Evolutionary conservation across 495 filamentous ascomycete genomes (phyloP), one percentile per base, ranked within the genome.

Genomic region (Xylaria telfairii): DNA sequence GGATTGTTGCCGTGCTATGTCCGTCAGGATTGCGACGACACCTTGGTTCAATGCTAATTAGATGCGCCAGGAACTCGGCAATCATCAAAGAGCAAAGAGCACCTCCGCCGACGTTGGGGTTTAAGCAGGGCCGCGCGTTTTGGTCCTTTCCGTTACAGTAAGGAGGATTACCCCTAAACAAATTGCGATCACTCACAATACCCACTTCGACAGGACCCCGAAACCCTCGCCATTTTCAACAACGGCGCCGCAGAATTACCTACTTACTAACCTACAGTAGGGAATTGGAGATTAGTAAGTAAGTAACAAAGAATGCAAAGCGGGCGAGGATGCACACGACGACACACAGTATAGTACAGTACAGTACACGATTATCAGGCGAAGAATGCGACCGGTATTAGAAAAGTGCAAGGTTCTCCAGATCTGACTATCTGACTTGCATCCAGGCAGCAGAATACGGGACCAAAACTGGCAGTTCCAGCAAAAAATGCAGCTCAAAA

Each of bases 371-470:
- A n/a, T n/a, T n/a, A n/a, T n/a, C n/a, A n/a, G n/a, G n/a, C n/a
- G n/a, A n/a, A n/a, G n/a, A n/a, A n/a, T n/a, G n/a, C n/a, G n/a
- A n/a, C n/a, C n/a, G n/a, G n/a, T n/a, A n/a, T n/a, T n/a, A n/a
- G n/a, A n/a, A n/a, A n/a, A n/a, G 15, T 44, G n/a, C 62, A 49
- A 51, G 62, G 62, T 65, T 65, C 62, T 65, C 62, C 62, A 39
- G 62, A 51, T 65, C 46, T 65, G 62, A 51, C 62, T 37, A 51
- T 65, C 46, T 65, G 62, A 51, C 62, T 37, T 62, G 59, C 59
- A 62, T 63, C n/a, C 60, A 63, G 60, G 60, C 60, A 63, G 19
- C 60, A 63, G 60, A 46, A 63, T 63, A 44, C 19, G 59, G 4
- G 4, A 7, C 47, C n/a, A n/a, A n/a, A n/a, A n/a, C 47, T 51